Evolutionary conservation across 192 early-diverging fungal species (phyloP).

Genomic region (Rhizophagus prolifer): DNA sequence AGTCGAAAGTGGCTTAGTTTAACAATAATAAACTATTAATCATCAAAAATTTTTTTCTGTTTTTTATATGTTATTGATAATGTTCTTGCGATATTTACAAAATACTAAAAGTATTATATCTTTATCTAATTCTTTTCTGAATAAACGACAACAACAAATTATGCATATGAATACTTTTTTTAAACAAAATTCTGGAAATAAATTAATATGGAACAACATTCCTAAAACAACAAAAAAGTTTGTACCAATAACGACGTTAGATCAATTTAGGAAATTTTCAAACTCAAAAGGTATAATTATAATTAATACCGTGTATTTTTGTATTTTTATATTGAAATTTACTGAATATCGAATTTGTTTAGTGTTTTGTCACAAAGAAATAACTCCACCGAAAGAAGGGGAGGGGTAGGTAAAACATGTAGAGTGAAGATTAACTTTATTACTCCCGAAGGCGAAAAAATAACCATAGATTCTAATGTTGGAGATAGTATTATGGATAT

Average conservation of each 20-base stretch:
- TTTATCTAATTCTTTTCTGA: neutral
- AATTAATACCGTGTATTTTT: neutral
- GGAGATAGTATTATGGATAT: constrained; percentile 90
- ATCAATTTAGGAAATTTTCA: neutral
- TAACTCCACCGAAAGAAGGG: constrained; percentile 10
- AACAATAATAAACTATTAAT: neutral
- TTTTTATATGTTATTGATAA: neutral
- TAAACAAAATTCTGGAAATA: neutral
- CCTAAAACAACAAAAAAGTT: neutral
- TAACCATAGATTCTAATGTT: constrained; percentile 74
- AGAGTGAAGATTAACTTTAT: constrained; percentile 75
- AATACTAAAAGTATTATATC: neutral
- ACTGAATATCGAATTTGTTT: neutral
- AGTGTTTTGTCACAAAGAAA: constrained; percentile 17
- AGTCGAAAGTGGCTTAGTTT: neutral
- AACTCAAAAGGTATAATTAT: neutral
- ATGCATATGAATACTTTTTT: neutral
- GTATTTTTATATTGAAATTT: neutral
- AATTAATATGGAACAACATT: neutral
- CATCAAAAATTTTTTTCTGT: neutral
- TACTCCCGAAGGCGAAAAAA: constrained; percentile 76
- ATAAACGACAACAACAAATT: neutral
- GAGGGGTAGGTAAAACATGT: constrained; percentile 11
- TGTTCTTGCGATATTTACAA: neutral
- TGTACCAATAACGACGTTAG: neutral